Evolutionary conservation across 257 asterid genomes (phyloP).

Genomic region (Fraxinus cuspidata): DNA sequence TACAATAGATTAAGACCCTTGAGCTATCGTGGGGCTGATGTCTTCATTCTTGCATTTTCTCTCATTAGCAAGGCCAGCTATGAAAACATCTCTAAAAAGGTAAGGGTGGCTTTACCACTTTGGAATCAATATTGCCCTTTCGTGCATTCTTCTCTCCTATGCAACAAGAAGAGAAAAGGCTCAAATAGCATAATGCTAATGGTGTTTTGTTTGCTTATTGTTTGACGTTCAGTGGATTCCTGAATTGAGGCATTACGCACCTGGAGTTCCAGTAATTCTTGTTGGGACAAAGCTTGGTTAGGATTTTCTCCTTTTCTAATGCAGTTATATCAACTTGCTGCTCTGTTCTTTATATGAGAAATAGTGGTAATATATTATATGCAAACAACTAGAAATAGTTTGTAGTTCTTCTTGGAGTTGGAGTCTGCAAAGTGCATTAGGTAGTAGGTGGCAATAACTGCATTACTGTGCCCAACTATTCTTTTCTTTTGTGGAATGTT

Average conservation of each 20-base stretch:
- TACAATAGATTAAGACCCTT: constrained; percentile 81
- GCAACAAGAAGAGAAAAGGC: no score
- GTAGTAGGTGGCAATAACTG: background rate
- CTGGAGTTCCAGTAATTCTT: constrained; percentile 85
- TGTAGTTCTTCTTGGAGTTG: background rate
- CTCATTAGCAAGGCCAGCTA: constrained; percentile 91
- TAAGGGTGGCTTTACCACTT: constrained; percentile 19
- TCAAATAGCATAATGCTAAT: constrained; percentile 22
- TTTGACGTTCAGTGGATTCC: constrained; percentile 79
- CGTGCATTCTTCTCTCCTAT: background rate
- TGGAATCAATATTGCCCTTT: background rate
- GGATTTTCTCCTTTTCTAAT: constrained; percentile 32
- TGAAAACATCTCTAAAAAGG: constrained; percentile 80
- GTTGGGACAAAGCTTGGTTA: constrained; percentile 98
- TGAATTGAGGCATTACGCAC: constrained; percentile 91
- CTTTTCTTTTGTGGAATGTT: background rate
- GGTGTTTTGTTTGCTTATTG: constrained; percentile 19
- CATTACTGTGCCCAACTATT: background rate
- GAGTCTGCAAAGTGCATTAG: background rate
- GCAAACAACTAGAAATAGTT: background rate
- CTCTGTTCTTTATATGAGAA: background rate
- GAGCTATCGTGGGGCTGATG: constrained; percentile 97
- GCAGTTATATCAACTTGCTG: background rate
- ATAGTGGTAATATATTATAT: background rate
- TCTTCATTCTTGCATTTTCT: constrained; percentile 85